A percentile compares a stretch with the other conserved stretches of the same genome.
Evolutionary conservation across 2,329 filamentous ascomycete species (phyloP).

Genomic region (Nannizziopsis arthrosporioides): DNA sequence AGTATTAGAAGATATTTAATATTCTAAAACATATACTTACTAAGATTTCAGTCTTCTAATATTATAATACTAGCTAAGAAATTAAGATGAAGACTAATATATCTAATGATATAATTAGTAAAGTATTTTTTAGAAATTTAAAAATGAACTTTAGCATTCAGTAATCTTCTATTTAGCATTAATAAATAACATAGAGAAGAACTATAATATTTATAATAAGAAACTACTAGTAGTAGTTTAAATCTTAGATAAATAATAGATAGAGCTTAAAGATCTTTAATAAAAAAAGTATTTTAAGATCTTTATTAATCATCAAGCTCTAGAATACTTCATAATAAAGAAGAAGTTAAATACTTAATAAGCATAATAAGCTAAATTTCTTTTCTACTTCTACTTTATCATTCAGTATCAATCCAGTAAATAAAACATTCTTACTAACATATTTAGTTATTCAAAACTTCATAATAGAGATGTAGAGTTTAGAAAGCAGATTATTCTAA

Average conservation of each 20-base stretch:
- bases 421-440: constrained; percentile 29
- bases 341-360: constrained; percentile 23
- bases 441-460: constrained; percentile 26
- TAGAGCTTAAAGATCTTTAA: constrained; percentile 16
- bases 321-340: constrained; percentile 23
- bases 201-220: too few relatives aligned
- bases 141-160: background rate
- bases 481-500: background rate
- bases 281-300: constrained; percentile 14
- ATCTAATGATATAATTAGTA: too few relatives aligned
- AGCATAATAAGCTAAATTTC: too few relatives aligned
- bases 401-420: constrained; percentile 20
- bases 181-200: constrained; percentile 2
- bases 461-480: background rate
- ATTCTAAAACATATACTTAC: background rate
- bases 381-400: constrained; percentile 18
- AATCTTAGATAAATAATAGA: constrained; percentile 17
- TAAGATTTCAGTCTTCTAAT: too few relatives aligned
- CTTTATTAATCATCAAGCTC: constrained; percentile 22
- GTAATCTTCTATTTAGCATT: background rate
- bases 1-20: background rate
- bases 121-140: too few relatives aligned
- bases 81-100: too few relatives aligned
- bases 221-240: constrained; percentile 16
- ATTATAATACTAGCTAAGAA: too few relatives aligned